Percentiles rank a stretch among this genome's conserved stretches.
These are phyloP conservation scores for Primulina eburnea DNA, from an alignment of 257 asterid genomes.

Conservation along the genomic window DNA sequence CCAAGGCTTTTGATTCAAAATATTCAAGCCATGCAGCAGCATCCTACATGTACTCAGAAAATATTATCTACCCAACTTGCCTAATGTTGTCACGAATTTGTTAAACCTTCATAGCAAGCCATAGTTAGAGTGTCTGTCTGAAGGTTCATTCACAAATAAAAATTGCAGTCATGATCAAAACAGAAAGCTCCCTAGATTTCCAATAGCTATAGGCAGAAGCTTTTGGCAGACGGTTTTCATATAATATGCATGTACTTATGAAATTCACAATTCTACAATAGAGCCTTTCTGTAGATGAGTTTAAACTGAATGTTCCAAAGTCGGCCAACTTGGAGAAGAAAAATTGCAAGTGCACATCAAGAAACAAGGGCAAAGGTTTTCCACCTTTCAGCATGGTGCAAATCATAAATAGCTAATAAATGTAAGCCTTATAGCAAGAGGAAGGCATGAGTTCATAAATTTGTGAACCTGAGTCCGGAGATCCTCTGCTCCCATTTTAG, in stretches of 20 bases:
- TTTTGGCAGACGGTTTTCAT: neutral
- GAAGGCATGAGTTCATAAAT: slow-evolving; percentile 10
- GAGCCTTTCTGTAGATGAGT: slow-evolving; percentile 3
- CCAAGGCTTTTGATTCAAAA: slow-evolving; percentile 95
- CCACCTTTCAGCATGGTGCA: slow-evolving; percentile 7
- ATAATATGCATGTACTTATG: neutral
- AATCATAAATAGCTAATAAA: slow-evolving; percentile 11
- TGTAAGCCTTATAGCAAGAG: slow-evolving; percentile 9
- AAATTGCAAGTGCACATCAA: slow-evolving; percentile 1
- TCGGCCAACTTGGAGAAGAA: slow-evolving; percentile 6
- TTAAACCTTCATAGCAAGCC: slow-evolving; percentile 10
- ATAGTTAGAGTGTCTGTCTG: slow-evolving; percentile 10
- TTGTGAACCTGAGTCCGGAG: slow-evolving; percentile 92
- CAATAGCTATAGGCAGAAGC: slow-evolving; percentile 12
- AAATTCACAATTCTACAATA: neutral
- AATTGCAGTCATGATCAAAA: neutral
- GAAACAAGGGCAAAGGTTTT: neutral
- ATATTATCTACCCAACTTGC: slow-evolving; percentile 14
- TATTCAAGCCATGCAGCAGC: slow-evolving; percentile 99
- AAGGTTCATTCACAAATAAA: slow-evolving; percentile 7
- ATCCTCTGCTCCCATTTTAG: slow-evolving; percentile 93
- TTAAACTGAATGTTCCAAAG: neutral
- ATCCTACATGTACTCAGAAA: slow-evolving; percentile 54
- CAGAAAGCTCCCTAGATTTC: neutral
- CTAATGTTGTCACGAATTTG: neutral